A percentile compares a stretch with the other conserved stretches of the same genome.
These are phyloP conservation scores for Dicorynia guianensis DNA, from an alignment of 306 rosid species.

Conservation along the genomic window DNA sequence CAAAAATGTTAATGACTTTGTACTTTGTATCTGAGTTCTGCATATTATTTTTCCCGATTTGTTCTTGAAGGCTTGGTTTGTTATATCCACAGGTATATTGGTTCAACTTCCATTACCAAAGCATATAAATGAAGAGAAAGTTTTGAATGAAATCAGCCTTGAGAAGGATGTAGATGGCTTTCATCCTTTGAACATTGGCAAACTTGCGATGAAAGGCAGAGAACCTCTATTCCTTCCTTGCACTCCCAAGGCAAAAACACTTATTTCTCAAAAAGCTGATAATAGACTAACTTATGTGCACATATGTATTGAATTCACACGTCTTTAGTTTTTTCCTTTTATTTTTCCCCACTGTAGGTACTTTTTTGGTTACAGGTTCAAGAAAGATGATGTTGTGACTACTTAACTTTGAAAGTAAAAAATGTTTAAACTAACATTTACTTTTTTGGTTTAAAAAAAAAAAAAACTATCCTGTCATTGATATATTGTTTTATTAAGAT, in stretches of 20 bases:
- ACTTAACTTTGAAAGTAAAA: not conserved
- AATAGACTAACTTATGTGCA: constrained; percentile 10
- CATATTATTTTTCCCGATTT: not conserved
- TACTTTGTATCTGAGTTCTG: not conserved
- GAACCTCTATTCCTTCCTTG: constrained; percentile 89
- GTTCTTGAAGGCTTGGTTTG: constrained; percentile 32
- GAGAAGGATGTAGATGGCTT: constrained; percentile 96
- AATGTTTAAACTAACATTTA: too few relatives aligned
- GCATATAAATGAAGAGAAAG: constrained; percentile 86
- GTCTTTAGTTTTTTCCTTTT: not conserved
- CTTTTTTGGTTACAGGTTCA: not conserved
- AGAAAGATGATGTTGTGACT: not conserved
- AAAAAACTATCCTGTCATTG: not conserved
- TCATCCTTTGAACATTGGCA: constrained; percentile 95
- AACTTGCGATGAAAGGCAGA: constrained; percentile 96
- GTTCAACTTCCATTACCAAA: constrained; percentile 95
- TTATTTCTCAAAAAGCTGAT: constrained; percentile 9
- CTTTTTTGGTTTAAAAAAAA: too few relatives aligned
- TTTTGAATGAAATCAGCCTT: constrained; percentile 80
- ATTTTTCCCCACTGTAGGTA: not conserved
- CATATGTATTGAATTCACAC: not conserved
- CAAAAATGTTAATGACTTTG: not conserved
- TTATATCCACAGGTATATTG: constrained; percentile 72
- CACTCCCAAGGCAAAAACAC: constrained; percentile 79
- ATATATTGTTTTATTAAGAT: not conserved